These are phyloP conservation scores for Yamadazyma songkhlaensis DNA, from an alignment of 1,139 yeast genomes.

Conservation along the genomic window DNA sequence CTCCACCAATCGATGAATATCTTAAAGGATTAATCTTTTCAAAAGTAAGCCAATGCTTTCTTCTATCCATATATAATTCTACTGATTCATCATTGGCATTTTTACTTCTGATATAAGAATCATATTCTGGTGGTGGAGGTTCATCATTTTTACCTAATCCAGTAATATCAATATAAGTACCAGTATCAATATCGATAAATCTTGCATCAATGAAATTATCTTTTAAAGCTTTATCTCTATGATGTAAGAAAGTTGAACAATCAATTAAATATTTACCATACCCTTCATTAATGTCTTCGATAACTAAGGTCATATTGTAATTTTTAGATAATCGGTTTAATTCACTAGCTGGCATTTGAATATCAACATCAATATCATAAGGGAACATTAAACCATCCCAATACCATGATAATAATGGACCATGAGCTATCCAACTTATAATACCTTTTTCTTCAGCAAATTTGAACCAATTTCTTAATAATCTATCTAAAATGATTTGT, in stretches of 20 bases:
- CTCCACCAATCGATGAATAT: constrained; percentile 33
- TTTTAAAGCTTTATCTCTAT: constrained; percentile 29
- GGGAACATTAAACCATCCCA: constrained; percentile 40
- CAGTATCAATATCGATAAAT: constrained; percentile 74
- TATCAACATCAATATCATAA: constrained; percentile 35
- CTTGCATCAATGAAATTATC: constrained; percentile 72
- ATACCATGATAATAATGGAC: constrained; percentile 44
- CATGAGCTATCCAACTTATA: constrained; percentile 48
- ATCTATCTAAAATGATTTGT: constrained; percentile 13
- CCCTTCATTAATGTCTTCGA: constrained; percentile 33
- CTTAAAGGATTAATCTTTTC: constrained; percentile 31
- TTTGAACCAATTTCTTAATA: constrained; percentile 32
- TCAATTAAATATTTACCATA: constrained; percentile 40
- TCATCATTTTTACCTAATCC: constrained; percentile 38
- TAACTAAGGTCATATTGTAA: constrained; percentile 36
- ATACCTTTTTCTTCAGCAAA: constrained; percentile 32
- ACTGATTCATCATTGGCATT: constrained; percentile 21
- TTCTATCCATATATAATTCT: constrained; percentile 34
- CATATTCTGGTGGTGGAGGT: constrained; percentile 27
- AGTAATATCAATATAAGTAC: constrained; percentile 70
- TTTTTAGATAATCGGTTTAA: constrained; percentile 33
- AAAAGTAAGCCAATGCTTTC: constrained; percentile 34
- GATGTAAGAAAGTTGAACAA: constrained; percentile 35
- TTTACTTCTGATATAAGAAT: constrained; percentile 19
- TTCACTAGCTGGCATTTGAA: constrained; percentile 34